Percentiles rank a stretch among this genome's conserved stretches.
Conservation (phyloP, 2,329 filamentous ascomycete species). For the Penicillium sp. region DNA sequence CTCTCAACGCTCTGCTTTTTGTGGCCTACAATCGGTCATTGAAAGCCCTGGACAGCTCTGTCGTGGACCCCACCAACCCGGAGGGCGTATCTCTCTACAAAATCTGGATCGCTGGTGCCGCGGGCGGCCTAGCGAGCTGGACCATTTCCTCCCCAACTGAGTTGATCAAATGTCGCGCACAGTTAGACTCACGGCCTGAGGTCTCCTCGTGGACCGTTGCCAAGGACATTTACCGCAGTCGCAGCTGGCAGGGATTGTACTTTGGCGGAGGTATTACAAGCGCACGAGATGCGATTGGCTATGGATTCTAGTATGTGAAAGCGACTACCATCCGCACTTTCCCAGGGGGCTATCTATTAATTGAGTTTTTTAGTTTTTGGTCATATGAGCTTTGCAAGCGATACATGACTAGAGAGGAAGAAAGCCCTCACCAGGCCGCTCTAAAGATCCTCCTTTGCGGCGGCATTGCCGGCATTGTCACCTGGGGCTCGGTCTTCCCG, state of each 20-base stretch:
- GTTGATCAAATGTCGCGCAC: conserved; percentile 81
- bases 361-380: conserved; percentile 59
- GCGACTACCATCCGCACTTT: neutral
- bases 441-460: conserved; percentile 71
- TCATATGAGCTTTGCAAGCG: conserved; percentile 73
- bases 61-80: conserved; percentile 42
- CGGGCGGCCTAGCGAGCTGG: conserved; percentile 79
- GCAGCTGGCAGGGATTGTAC: conserved; percentile 67
- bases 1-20: conserved; percentile 84
- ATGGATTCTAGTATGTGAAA: conserved; percentile 74
- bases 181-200: conserved; percentile 50
- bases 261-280: conserved; percentile 75
- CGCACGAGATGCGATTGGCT: conserved; percentile 80
- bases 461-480: conserved; percentile 77
- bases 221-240: conserved; percentile 53
- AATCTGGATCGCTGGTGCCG: conserved; percentile 72
- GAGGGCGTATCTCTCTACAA: conserved; percentile 52
- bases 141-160: conserved; percentile 83
- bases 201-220: conserved; percentile 60
- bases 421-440: conserved; percentile 48
- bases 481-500: conserved; percentile 87
- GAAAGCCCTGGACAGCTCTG: conserved; percentile 48
- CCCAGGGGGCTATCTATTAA: conserved; percentile 5
- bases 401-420: conserved; percentile 45
- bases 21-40: conserved; percentile 85